Conservation (phyloP, 139 green algal genomes). For the Picochlorum sp. region DNA sequence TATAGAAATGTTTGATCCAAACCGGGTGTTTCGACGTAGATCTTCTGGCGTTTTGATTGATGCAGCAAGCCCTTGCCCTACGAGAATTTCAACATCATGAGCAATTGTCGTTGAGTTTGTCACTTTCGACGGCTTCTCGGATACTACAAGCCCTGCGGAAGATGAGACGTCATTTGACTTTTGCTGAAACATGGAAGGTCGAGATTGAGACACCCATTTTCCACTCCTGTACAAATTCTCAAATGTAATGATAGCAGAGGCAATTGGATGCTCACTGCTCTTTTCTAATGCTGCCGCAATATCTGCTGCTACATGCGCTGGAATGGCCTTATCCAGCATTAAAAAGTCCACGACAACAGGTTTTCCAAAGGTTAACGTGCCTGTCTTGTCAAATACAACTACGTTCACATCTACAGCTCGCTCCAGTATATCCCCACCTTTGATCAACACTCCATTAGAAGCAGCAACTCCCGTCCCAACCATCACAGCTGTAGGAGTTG, state of each 20-base stretch:
- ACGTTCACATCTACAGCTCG: constrained; percentile 39
- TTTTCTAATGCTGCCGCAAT: constrained; percentile 70
- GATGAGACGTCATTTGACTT: not conserved
- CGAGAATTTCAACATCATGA: constrained; percentile 5
- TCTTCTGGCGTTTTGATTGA: constrained; percentile 17
- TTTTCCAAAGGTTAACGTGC: constrained; percentile 80
- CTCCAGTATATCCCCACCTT: constrained; percentile 76
- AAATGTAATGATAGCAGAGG: constrained; percentile 62
- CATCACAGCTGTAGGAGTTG: constrained; percentile 98
- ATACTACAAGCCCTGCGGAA: constrained; percentile 3
- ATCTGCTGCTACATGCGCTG: constrained; percentile 20
- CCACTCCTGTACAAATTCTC: constrained; percentile 6
- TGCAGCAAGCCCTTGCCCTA: constrained; percentile 31
- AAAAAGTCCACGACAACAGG: constrained; percentile 46
- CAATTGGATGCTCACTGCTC: constrained; percentile 84
- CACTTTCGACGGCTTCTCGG: constrained; percentile 5
- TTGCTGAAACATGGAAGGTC: not conserved
- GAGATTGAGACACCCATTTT: not conserved
- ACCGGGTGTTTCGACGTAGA: not conserved
- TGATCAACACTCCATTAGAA: constrained; percentile 87
- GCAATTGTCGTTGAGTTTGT: not conserved
- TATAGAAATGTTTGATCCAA: constrained; percentile 13
- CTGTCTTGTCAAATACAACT: constrained; percentile 95
- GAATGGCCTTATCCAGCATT: constrained; percentile 2
- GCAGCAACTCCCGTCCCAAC: constrained; percentile 84